Evolutionary conservation across 2,329 filamentous ascomycete species (phyloP).

Genomic region (Blastomyces emzantsi): DNA sequence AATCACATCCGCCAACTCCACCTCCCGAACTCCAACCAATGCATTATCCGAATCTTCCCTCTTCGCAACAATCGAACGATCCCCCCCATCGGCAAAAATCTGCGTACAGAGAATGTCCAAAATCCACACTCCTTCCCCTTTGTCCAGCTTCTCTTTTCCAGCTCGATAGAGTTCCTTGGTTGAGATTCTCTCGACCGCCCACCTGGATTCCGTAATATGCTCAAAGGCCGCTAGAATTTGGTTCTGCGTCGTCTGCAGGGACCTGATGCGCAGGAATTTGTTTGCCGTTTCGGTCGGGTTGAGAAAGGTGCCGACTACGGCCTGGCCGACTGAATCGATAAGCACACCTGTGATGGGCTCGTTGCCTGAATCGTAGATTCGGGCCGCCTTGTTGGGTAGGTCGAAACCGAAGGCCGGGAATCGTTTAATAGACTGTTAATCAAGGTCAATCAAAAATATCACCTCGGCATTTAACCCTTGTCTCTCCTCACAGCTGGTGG

Average conservation of each 20-base stretch:
- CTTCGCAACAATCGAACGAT: constrained; percentile 3
- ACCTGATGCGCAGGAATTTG: constrained; percentile 14
- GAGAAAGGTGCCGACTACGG: constrained; percentile 13
- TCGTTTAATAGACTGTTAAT: constrained; percentile 6
- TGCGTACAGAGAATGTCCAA: constrained; percentile 3
- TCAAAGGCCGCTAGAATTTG: constrained; percentile 14
- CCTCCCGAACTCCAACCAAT: constrained; percentile 5
- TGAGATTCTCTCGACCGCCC: constrained; percentile 12
- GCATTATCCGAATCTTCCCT: constrained; percentile 2
- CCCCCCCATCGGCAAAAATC: constrained; percentile 4
- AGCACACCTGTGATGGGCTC: constrained; percentile 17
- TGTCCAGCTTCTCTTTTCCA: neutral
- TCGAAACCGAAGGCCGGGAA: constrained; percentile 28
- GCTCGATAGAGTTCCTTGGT: constrained; percentile 10
- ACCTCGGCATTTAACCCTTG: neutral
- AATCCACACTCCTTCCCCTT: constrained; percentile 3
- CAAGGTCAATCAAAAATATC: neutral
- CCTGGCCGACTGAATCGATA: constrained; percentile 16
- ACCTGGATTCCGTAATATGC: constrained; percentile 12
- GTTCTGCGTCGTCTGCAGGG: constrained; percentile 12
- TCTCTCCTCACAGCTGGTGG: neutral
- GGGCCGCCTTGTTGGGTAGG: constrained; percentile 23
- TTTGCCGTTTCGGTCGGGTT: constrained; percentile 14
- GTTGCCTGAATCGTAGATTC: constrained; percentile 17
- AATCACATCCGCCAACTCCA: constrained; percentile 3